Conservation (phyloP, 2,329 filamentous ascomycete genomes). For the Dothiorella sarmentorum region DNA sequence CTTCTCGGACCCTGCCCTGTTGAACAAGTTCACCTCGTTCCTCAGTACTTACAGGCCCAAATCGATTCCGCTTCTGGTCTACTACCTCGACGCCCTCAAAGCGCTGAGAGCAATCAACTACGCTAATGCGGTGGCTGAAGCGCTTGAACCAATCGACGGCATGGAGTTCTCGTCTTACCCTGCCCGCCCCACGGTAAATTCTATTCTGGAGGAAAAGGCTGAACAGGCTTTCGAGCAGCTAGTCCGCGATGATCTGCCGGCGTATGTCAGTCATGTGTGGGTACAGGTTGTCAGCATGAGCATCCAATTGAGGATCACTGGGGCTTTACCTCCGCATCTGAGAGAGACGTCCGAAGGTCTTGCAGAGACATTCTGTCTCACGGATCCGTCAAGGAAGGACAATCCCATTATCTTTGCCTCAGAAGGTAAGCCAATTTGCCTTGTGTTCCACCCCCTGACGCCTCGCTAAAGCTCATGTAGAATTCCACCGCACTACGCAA, state of each 20-base stretch:
- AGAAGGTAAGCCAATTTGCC: constrained; percentile 52
- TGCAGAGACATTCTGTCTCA: constrained; percentile 73
- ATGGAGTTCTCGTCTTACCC: constrained; percentile 54
- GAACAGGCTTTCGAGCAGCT: constrained; percentile 62
- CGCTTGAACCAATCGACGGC: constrained; percentile 55
- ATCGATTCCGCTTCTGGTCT: constrained; percentile 64
- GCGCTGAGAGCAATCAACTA: constrained; percentile 68
- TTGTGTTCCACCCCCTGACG: background rate
- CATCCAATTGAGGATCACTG: constrained; percentile 64
- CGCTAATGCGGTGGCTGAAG: constrained; percentile 63
- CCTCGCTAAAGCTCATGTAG: constrained; percentile 41
- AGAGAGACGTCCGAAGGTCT: constrained; percentile 69
- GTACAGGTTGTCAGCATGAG: constrained; percentile 67
- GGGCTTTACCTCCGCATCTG: constrained; percentile 61
- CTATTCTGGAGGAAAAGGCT: constrained; percentile 59
- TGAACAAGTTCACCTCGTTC: constrained; percentile 66
- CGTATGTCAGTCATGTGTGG: constrained; percentile 67
- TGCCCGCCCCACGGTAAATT: constrained; percentile 55
- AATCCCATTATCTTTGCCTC: constrained; percentile 77
- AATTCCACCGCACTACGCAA: constrained; percentile 71
- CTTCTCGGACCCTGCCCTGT: constrained; percentile 59
- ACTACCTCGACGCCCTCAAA: constrained; percentile 70
- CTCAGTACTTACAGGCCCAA: constrained; percentile 57
- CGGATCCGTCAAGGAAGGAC: constrained; percentile 68
- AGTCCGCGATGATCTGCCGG: constrained; percentile 65